phyloP scores from a whole-genome alignment of 805 yeast species.

The Wickerhamomyces subpelliculosus region DNA sequence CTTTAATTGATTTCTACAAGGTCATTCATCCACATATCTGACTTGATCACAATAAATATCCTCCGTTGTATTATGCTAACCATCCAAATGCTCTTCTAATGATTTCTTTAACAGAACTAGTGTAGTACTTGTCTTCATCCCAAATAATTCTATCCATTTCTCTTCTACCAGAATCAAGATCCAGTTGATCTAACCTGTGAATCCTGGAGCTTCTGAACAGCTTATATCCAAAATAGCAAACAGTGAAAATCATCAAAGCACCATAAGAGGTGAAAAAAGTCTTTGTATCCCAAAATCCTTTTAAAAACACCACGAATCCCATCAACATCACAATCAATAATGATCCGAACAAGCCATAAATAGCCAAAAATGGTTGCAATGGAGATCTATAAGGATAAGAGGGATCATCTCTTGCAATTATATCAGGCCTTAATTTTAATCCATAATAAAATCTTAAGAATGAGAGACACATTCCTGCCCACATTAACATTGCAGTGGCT shows the following conservation, averaged over 20 bases:
- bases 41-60: background rate
- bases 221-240: conserved; percentile 50
- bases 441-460: conserved; percentile 62
- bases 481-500: conserved; percentile 69
- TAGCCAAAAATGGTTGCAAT: conserved; percentile 62
- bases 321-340: conserved; percentile 42
- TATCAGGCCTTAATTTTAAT: conserved; percentile 52
- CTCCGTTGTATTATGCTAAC: conserved; percentile 16
- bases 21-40: background rate
- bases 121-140: conserved; percentile 58
- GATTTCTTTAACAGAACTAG: conserved; percentile 24
- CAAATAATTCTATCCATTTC: conserved; percentile 77
- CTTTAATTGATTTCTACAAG: conserved; percentile 12
- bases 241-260: conserved; percentile 43
- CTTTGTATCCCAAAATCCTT: conserved; percentile 51
- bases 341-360: conserved; percentile 53
- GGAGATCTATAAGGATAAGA: conserved; percentile 66
- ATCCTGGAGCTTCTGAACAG: conserved; percentile 54
- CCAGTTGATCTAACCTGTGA: conserved; percentile 65
- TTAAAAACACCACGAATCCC: conserved; percentile 58
- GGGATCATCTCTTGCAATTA: conserved; percentile 53
- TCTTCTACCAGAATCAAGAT: conserved; percentile 77
- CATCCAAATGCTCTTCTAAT: conserved; percentile 22
- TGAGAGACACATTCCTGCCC: conserved; percentile 68
- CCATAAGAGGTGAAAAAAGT: conserved; percentile 63